Percentiles rank a stretch among this genome's conserved stretches.
These are phyloP conservation scores for Massarina eburnea DNA, from an alignment of 2,329 filamentous ascomycete genomes.

Conservation along the genomic window DNA sequence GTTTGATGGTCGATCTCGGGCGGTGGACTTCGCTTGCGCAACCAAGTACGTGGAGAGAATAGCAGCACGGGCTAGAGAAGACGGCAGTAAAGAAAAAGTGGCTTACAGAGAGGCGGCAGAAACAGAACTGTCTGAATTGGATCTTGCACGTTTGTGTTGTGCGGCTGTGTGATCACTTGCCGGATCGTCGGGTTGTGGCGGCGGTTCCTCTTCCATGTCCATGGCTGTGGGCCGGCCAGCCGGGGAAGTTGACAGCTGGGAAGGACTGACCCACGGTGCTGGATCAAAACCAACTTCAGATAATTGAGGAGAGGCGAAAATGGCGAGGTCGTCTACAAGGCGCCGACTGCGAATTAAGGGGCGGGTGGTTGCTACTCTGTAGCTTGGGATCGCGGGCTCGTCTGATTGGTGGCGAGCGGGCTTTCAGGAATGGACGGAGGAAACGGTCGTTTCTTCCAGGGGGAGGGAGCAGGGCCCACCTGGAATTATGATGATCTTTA, in stretches of 20 bases:
- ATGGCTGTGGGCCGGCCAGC: slow-evolving; percentile 37
- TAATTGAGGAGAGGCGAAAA: too few species aligned
- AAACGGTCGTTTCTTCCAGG: background rate
- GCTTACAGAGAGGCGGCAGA: slow-evolving; percentile 39
- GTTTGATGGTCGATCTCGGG: background rate
- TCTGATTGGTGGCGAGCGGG: background rate
- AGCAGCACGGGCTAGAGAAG: background rate
- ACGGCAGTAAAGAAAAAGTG: slow-evolving; percentile 4
- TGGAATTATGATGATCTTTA: background rate
- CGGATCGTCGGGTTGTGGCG: slow-evolving; percentile 41
- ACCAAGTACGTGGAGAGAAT: background rate
- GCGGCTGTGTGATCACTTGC: slow-evolving; percentile 38
- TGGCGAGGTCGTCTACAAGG: background rate
- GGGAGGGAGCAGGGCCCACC: background rate
- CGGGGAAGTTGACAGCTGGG: slow-evolving; percentile 18
- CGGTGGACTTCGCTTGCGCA: background rate
- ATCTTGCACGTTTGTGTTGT: slow-evolving; percentile 35
- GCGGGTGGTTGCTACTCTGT: background rate
- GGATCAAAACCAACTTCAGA: too few species aligned
- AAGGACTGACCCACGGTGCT: background rate
- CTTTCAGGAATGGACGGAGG: background rate
- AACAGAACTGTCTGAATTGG: slow-evolving; percentile 35
- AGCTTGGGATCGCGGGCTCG: background rate
- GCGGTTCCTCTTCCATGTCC: slow-evolving; percentile 27
- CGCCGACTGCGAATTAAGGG: background rate